Base-by-base conservation (phyloP, 2,329 filamentous ascomycete genomes). In the Penicillium sp. region DNA sequence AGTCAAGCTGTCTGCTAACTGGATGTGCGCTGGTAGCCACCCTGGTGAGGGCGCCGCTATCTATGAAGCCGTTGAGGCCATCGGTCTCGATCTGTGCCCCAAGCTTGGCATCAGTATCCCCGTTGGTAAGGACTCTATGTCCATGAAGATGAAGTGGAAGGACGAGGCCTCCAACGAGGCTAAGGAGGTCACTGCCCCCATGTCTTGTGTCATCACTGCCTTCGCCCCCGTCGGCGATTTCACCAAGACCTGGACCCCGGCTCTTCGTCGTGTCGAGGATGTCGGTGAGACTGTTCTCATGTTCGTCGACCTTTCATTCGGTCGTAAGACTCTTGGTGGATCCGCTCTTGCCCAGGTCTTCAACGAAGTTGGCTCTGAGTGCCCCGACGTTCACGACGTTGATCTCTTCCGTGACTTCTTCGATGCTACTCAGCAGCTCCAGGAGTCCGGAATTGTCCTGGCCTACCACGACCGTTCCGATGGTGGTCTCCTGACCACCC, bases 131-230 rank as follows among this genome's bases (percentile, higher is more conserved):
- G 94, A 99, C 73, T 97, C 93, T 0, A 96, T 95, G 75, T 97
- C 92, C 2, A 97, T 99, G 94, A 97, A 97, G 81, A 93, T 95
- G 67, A 91, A 91, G 52, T 97, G 94, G 94, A 89, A 86, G 68
- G 89, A 93, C 62, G 79, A 80, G 57, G 78, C 83, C 53, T 84
- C 80, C 29, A 83, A 85, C 16, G 82, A 89, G 58, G 77, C 82
- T 13, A 94, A 90, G 77, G 92, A 92, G 62, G 93, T 97, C 47
- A 97, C 91, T 36, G 91, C 94, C 4, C 94, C 94, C 1, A 85
- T 97, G 65, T 96, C 93, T 1, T 83, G 96, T 5, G 87, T 97
- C 52, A 92, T 97, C 64, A 92, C 94, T 5, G 91, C 94, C 1
- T 97, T 97, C 68, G 88, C 89, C 1, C 85, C 91, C 2, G 92